A percentile compares a stretch with the other conserved stretches of the same genome.
These are phyloP conservation scores for Lactifluus piperatus DNA, from an alignment of 768 basidiomycete species.

Conservation along the genomic window DNA sequence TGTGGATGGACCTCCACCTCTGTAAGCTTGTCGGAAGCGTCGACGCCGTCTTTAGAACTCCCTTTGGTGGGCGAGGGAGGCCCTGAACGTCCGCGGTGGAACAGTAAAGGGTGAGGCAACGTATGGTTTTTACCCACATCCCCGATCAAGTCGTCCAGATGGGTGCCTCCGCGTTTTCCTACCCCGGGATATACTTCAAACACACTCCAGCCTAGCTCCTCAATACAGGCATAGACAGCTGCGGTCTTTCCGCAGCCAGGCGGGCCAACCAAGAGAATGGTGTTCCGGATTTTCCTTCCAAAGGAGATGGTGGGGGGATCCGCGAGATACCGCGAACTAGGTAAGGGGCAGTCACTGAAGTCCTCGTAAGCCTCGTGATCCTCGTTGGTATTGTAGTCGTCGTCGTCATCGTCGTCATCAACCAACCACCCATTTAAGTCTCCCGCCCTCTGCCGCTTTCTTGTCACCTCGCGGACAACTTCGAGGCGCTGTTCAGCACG, in stretches of 20 bases:
- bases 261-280: slow-evolving; percentile 79
- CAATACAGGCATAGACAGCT: slow-evolving; percentile 87
- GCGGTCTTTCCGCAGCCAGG: slow-evolving; percentile 86
- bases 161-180: slow-evolving; percentile 76
- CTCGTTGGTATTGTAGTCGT: slow-evolving; percentile 1
- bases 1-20: slow-evolving; percentile 33
- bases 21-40: neutral
- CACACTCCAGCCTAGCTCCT: slow-evolving; percentile 90
- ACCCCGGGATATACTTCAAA: slow-evolving; percentile 97
- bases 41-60: neutral
- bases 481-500: slow-evolving; percentile 7
- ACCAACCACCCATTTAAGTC: slow-evolving; percentile 17
- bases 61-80: slow-evolving; percentile 9
- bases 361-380: neutral
- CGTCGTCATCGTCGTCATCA: slow-evolving; percentile 9
- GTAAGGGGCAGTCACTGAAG: neutral
- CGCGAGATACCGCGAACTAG: neutral
- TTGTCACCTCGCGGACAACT: slow-evolving; percentile 19
- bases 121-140: slow-evolving; percentile 93
- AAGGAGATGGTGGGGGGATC: slow-evolving; percentile 25
- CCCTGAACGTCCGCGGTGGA: slow-evolving; percentile 17
- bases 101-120: slow-evolving; percentile 15
- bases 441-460: slow-evolving; percentile 12
- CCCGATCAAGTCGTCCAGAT: slow-evolving; percentile 73
- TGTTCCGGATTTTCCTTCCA: slow-evolving; percentile 59